Conservation (phyloP, 1,139 yeast species). For the Martiniozyma asiatica region DNA sequence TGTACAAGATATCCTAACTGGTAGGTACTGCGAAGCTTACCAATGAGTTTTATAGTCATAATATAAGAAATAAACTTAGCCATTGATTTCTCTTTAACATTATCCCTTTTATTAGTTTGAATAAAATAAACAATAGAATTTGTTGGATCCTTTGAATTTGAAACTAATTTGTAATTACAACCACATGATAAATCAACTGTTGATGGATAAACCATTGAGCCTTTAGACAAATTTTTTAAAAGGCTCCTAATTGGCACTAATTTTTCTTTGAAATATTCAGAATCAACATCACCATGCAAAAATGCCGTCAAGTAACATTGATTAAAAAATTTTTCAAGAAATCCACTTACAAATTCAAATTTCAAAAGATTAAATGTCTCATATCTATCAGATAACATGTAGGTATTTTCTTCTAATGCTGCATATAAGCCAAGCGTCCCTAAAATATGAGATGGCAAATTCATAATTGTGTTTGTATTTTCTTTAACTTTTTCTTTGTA, state of each 20-base stretch:
- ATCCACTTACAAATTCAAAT: conserved; percentile 24
- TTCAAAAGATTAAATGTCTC: conserved; percentile 50
- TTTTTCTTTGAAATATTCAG: conserved; percentile 5
- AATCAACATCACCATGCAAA: conserved; percentile 37
- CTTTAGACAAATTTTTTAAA: conserved; percentile 9
- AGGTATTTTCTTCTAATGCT: conserved; percentile 39
- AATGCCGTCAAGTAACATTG: conserved; percentile 29
- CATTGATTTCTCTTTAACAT: conserved; percentile 24
- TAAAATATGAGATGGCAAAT: conserved; percentile 32
- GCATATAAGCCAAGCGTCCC: conserved; percentile 32
- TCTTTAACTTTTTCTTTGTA: conserved; percentile 33
- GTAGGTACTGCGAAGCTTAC: conserved; percentile 37
- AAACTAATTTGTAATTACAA: conserved; percentile 24
- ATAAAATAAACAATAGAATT: conserved; percentile 39
- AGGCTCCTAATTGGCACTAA: conserved; percentile 9
- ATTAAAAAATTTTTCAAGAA: conserved; percentile 20
- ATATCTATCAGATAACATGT: conserved; percentile 38
- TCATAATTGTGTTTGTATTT: conserved; percentile 29
- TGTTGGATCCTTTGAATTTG: conserved; percentile 34
- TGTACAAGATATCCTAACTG: conserved; percentile 49
- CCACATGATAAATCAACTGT: conserved; percentile 27
- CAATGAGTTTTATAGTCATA: conserved; percentile 28
- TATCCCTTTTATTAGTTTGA: conserved; percentile 39
- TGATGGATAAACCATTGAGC: conserved; percentile 15
- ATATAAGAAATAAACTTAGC: conserved; percentile 34